A percentile compares a stretch with the other conserved stretches of the same genome.
Conservation (phyloP, 192 early-diverging fungal species). For the Neocallimastix lanati region DNA sequence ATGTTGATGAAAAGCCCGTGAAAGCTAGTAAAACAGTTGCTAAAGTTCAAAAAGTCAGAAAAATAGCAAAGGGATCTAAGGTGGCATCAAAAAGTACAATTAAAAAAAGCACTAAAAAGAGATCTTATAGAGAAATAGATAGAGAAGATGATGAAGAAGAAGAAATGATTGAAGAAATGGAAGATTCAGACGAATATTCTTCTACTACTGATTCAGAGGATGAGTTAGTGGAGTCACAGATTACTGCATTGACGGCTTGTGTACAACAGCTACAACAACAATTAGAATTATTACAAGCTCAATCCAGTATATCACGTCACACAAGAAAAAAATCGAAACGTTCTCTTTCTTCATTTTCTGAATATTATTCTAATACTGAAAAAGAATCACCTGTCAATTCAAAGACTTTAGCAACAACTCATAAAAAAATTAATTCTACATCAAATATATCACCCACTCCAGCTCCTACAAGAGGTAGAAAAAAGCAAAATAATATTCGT, state of each 20-base stretch:
- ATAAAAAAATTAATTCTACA: neutral
- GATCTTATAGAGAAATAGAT: neutral
- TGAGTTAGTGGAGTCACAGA: neutral
- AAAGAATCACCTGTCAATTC: neutral
- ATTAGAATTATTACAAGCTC: neutral
- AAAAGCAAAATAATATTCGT: neutral
- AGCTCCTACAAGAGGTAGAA: neutral
- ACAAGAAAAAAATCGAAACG: neutral
- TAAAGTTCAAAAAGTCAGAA: neutral
- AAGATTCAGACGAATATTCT: neutral
- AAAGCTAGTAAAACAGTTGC: neutral
- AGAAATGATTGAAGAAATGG: neutral
- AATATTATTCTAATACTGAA: neutral
- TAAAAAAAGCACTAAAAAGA: neutral
- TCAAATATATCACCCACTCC: neutral
- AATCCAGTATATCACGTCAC: neutral
- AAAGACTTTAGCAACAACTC: neutral
- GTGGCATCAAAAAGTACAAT: neutral
- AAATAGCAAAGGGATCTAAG: neutral
- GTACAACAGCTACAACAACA: neutral
- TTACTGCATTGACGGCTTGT: neutral
- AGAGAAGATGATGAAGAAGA: neutral
- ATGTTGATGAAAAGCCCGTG: neutral
- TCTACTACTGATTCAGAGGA: neutral
- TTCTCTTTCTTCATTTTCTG: neutral